Evolutionary conservation across 257 asterid species (phyloP).

Genomic region (Lycium ferocissimum): DNA sequence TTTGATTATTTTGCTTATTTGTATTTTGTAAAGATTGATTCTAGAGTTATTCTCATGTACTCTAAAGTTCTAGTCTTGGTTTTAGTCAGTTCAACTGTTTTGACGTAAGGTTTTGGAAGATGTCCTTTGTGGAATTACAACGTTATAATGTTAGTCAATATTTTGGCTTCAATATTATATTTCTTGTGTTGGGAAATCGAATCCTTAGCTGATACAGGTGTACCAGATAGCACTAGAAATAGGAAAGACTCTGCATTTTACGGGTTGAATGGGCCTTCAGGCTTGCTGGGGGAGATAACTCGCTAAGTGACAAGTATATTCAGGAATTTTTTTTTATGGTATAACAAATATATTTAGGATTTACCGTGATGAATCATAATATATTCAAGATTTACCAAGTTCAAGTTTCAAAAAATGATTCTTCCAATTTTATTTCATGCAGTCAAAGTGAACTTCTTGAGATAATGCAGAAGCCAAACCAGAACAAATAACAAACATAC

Average conservation of each 20-base stretch:
- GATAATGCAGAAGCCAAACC: constrained; percentile 1
- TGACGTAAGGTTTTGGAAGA: not conserved
- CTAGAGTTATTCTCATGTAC: no score
- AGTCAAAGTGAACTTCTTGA: not conserved
- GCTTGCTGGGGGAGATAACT: not conserved
- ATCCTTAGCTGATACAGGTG: not conserved
- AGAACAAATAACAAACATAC: constrained; percentile 50
- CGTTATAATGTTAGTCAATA: not conserved
- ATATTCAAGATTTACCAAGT: not conserved
- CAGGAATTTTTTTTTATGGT: not conserved
- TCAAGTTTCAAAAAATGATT: not conserved
- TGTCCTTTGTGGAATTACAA: not conserved
- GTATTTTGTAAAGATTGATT: no score
- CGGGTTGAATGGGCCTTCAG: not conserved
- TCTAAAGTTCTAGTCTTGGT: no score
- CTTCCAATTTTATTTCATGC: not conserved
- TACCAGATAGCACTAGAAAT: not conserved
- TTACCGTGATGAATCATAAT: not conserved
- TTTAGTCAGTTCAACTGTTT: no score
- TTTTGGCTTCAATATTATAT: not conserved
- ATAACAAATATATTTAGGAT: not conserved
- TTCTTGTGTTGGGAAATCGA: not conserved
- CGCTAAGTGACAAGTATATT: not conserved
- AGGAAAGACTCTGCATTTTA: not conserved
- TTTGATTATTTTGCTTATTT: no score